phyloP scores from a whole-genome alignment of 345 rosid species.

The Ceriops tagal region DNA sequence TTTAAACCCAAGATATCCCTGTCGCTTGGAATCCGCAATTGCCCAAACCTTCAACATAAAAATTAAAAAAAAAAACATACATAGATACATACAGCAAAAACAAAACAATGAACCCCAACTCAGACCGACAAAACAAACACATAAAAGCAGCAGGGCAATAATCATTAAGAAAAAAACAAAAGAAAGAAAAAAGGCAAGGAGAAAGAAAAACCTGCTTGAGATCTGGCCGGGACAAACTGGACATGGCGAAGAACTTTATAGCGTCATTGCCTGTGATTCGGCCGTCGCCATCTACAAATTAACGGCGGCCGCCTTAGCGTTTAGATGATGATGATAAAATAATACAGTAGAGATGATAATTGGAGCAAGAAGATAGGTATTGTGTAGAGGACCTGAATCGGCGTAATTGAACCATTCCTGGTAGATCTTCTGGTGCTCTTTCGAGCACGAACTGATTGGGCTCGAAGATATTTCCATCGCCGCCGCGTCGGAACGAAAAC shows the following conservation, averaged over 20 bases:
- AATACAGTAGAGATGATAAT: background rate
- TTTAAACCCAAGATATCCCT: constrained; percentile 71
- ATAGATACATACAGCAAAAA: constrained; percentile 2
- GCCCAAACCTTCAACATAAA: constrained; percentile 73
- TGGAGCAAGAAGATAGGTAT: background rate
- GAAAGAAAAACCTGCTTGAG: constrained; percentile 63
- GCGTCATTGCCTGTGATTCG: constrained; percentile 91
- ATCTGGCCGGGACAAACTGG: constrained; percentile 72
- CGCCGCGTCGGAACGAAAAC: too few relatives aligned
- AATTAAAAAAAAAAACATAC: background rate
- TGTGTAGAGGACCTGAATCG: constrained; percentile 61
- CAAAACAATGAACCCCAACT: background rate
- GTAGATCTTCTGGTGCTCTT: constrained; percentile 70
- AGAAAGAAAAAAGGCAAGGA: background rate
- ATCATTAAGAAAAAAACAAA: too few relatives aligned
- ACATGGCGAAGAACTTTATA: constrained; percentile 69
- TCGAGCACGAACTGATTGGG: constrained; percentile 66
- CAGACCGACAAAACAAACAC: background rate
- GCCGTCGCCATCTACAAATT: constrained; percentile 68
- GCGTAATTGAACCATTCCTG: constrained; percentile 82
- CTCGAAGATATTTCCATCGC: constrained; percentile 69
- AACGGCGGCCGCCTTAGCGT: background rate
- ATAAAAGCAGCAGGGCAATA: too few relatives aligned
- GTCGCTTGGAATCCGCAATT: constrained; percentile 81
- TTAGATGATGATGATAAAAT: background rate